Conservation (phyloP, 257 asterid genomes). For the Ocimum tenuiflorum region DNA sequence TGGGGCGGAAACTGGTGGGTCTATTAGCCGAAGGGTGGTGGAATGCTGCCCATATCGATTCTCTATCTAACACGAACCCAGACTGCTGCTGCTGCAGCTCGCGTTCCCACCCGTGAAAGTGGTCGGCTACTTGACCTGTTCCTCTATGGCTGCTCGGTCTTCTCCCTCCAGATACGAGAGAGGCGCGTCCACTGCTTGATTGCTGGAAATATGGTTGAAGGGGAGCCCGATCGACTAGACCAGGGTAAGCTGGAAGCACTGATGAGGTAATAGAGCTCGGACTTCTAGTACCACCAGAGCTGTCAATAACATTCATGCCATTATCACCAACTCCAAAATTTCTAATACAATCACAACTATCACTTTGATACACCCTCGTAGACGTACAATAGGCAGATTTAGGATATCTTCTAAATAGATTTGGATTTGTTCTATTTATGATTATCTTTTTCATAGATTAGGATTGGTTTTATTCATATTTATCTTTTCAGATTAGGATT, state of each 20-base stretch:
- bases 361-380: too few species aligned
- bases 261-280: slow-evolving; percentile 65
- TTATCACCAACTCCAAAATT: neutral
- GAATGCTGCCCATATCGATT: slow-evolving; percentile 56
- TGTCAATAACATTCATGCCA: slow-evolving; percentile 20
- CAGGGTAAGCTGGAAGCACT: slow-evolving; percentile 63
- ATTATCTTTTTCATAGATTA: too few species aligned
- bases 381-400: too few species aligned
- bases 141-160: slow-evolving; percentile 52
- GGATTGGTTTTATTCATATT: too few species aligned
- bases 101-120: slow-evolving; percentile 42
- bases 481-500: too few species aligned
- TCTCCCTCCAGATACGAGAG: slow-evolving; percentile 34
- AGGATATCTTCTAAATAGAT: too few species aligned
- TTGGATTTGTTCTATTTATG: too few species aligned
- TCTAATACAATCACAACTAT: too few species aligned
- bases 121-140: slow-evolving; percentile 41
- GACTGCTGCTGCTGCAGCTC: slow-evolving; percentile 38
- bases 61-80: slow-evolving; percentile 41
- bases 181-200: slow-evolving; percentile 43
- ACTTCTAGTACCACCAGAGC: slow-evolving; percentile 59
- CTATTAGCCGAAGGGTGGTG: slow-evolving; percentile 47
- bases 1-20: slow-evolving; percentile 27
- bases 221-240: slow-evolving; percentile 40
- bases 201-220: slow-evolving; percentile 62